These are phyloP conservation scores for Multifurca ochricompacta DNA, from an alignment of 768 basidiomycete genomes.

Conservation along the genomic window DNA sequence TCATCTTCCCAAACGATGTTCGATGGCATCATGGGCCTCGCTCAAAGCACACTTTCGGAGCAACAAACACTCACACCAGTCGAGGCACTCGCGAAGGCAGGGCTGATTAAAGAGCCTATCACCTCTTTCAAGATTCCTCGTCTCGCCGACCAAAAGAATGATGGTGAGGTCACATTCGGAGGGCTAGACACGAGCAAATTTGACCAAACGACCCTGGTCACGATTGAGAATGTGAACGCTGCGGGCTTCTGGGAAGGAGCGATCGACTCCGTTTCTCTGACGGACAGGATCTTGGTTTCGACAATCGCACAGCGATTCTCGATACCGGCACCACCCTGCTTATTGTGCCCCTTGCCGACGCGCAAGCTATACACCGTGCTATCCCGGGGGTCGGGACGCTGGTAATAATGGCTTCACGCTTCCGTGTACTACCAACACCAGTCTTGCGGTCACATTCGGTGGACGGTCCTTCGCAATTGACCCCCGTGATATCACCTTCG, in stretches of 20 bases:
- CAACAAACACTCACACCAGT: slow-evolving; percentile 61
- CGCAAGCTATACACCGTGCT: slow-evolving; percentile 42
- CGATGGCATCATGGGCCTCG: slow-evolving; percentile 74
- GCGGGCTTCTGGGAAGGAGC: slow-evolving; percentile 77
- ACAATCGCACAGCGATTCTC: slow-evolving; percentile 60
- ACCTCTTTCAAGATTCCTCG: slow-evolving; percentile 78
- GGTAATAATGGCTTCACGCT: slow-evolving; percentile 48
- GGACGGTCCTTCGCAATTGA: slow-evolving; percentile 53
- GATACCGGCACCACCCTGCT: slow-evolving; percentile 44
- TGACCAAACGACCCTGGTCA: slow-evolving; percentile 47
- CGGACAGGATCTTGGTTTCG: slow-evolving; percentile 42
- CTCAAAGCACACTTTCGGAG: slow-evolving; percentile 58
- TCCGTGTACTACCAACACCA: slow-evolving; percentile 53
- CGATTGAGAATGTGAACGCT: slow-evolving; percentile 52
- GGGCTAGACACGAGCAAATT: slow-evolving; percentile 67
- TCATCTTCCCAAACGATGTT: slow-evolving; percentile 41
- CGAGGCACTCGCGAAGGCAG: slow-evolving; percentile 54
- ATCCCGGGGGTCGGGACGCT: slow-evolving; percentile 51
- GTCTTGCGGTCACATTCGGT: slow-evolving; percentile 52
- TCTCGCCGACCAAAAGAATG: slow-evolving; percentile 56
- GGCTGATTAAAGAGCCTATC: slow-evolving; percentile 55
- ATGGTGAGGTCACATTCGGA: slow-evolving; percentile 80
- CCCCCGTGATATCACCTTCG: slow-evolving; percentile 55
- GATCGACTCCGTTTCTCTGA: slow-evolving; percentile 50
- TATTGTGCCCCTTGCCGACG: slow-evolving; percentile 38